These are phyloP conservation scores for Cucurbita ficifolia DNA, from an alignment of 306 rosid species.

Conservation along the genomic window DNA sequence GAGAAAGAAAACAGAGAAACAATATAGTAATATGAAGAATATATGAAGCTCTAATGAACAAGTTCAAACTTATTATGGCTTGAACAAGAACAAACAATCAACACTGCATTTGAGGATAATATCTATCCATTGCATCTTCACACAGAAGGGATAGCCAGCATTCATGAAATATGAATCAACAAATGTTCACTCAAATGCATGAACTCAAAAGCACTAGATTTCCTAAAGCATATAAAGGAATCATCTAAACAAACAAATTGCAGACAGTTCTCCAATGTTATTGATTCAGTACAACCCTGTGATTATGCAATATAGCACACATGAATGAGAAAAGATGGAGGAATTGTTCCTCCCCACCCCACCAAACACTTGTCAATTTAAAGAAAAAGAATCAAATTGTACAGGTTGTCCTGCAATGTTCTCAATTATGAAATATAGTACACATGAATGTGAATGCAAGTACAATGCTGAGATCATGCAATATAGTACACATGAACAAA, in stretches of 20 bases:
- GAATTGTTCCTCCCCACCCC: neutral
- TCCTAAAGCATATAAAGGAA: neutral
- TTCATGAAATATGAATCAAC: neutral
- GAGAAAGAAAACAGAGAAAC: neutral
- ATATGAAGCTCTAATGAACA: neutral
- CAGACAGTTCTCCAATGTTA: neutral
- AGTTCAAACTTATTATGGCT: neutral
- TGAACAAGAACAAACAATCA: neutral
- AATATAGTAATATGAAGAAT: neutral
- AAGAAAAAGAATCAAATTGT: neutral
- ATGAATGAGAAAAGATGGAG: neutral
- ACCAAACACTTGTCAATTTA: neutral
- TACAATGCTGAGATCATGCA: neutral
- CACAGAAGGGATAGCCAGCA: neutral
- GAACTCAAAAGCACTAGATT: neutral
- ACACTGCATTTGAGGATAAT: neutral
- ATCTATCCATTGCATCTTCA: neutral
- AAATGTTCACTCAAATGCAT: neutral
- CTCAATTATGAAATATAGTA: neutral
- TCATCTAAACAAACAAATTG: neutral
- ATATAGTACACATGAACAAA: neutral
- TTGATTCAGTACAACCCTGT: neutral
- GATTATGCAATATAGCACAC: neutral
- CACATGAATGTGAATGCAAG: neutral
- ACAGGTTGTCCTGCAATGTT: neutral